These are phyloP conservation scores for Aleurites moluccanus DNA, from an alignment of 441 rosid genomes.

Conservation along the genomic window DNA sequence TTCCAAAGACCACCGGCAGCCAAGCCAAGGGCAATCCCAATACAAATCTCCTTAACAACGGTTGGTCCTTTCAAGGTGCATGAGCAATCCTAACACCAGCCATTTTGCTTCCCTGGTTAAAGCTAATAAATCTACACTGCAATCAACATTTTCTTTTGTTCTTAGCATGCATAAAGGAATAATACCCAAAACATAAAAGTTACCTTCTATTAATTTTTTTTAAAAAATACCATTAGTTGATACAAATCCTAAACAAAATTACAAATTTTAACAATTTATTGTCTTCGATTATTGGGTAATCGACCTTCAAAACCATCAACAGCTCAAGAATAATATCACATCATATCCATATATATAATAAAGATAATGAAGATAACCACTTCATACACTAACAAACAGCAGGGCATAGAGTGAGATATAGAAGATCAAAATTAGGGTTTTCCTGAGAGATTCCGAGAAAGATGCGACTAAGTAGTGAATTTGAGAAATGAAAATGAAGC, in stretches of 20 bases:
- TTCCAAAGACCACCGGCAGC: conserved; percentile 78
- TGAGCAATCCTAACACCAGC: conserved; percentile 70
- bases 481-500: no score
- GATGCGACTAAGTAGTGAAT: background rate
- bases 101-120: conserved; percentile 42
- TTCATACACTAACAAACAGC: background rate
- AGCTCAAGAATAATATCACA: background rate
- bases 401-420: no score
- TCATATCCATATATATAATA: background rate
- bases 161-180: conserved; percentile 1
- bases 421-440: conserved; percentile 23
- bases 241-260: background rate
- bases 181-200: background rate
- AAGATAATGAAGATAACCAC: background rate
- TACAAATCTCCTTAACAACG: conserved; percentile 60
- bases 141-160: conserved; percentile 13
- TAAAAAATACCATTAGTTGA: no score
- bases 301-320: no score
- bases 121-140: conserved; percentile 37
- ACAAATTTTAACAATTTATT: background rate
- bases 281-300: no score
- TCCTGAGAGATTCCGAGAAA: conserved; percentile 23
- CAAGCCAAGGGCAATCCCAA: conserved; percentile 62
- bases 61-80: conserved; percentile 82
- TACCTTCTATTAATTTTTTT: no score